Conservation (phyloP, 768 basidiomycete genomes). For the Pleurotus pulmonarius region DNA sequence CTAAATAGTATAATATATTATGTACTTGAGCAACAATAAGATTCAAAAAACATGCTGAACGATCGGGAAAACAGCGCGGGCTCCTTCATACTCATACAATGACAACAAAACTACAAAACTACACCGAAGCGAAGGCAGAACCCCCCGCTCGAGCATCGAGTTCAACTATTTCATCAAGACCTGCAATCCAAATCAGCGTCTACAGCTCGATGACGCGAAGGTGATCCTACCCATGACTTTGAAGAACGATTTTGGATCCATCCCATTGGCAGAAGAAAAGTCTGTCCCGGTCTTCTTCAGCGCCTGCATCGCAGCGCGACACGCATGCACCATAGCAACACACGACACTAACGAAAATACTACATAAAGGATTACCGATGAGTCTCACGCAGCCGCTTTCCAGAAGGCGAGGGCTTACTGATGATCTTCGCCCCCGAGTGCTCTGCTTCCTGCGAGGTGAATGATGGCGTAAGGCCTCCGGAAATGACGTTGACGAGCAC, state of each 20-base stretch:
- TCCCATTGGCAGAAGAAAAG: slow-evolving; percentile 30
- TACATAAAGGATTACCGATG: slow-evolving; percentile 7
- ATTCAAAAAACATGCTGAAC: too few species aligned
- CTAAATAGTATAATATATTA: too few species aligned
- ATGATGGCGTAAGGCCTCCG: slow-evolving; percentile 47
- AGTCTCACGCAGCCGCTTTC: background rate
- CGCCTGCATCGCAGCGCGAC: slow-evolving; percentile 42
- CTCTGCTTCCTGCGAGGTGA: slow-evolving; percentile 44
- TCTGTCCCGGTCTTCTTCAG: slow-evolving; percentile 50
- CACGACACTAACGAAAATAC: slow-evolving; percentile 48
- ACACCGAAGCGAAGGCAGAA: slow-evolving; percentile 10
- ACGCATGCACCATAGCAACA: slow-evolving; percentile 44
- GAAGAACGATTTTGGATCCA: slow-evolving; percentile 51
- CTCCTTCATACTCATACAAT: background rate
- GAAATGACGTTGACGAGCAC: slow-evolving; percentile 50
- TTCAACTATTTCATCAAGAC: slow-evolving; percentile 8
- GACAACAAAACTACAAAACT: too few species aligned
- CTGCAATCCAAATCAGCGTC: background rate
- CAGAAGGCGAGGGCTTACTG: slow-evolving; percentile 16
- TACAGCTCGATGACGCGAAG: background rate
- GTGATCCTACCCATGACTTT: slow-evolving; percentile 39
- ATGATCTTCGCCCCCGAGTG: slow-evolving; percentile 41
- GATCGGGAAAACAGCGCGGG: too few species aligned
- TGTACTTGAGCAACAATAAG: too few species aligned
- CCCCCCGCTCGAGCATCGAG: slow-evolving; percentile 11